Base-by-base conservation (phyloP, 257 asterid genomes). In the Solanum pennellii region DNA sequence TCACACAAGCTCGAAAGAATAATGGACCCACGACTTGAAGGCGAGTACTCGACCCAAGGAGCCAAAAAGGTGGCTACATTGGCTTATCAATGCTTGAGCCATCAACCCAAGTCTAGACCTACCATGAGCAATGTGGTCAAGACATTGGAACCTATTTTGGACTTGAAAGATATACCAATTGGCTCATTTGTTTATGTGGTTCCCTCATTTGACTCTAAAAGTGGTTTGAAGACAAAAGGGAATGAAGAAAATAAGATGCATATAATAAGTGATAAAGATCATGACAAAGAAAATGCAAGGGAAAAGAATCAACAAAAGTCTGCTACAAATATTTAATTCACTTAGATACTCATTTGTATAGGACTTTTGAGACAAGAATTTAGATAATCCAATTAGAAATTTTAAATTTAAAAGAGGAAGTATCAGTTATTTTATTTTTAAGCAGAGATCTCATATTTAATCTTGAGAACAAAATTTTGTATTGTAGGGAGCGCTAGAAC, bases 11-110 rank as follows among this genome's bases (percentile, higher is more conserved):
- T 93, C 9, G 93, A 93, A 41, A 84, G 88, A 29, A 31, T 95
- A 62, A 93, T 96, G 85, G 99, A 96, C 73, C 90, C 92, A 5
- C 90, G 92, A 25, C 96, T 96, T 21, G 98, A 93, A 83, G 98
- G 95, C 7, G 94, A 93, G 15, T 96, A 93, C 91, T 93, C 98
- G 12, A 71, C 27, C 0, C 90, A 91, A 89, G 98, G 98, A 0
- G 98, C 96, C 18, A 93, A 89, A 88, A 94, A 88, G 88, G 93
- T 94, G 35, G 96, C 98, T 44, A 77, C 92, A 52, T 87, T 96
- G 93, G 98, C 97, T 75, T 90, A 89, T 56, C 93, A 91, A 18
- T 96, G 99, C 90, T 75, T 94, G 74, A 91, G 92, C 87, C 96
- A 90, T 83, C 27, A 86, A 15, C 94, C 97, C 0, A 94, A 93